These are phyloP conservation scores for Coemansia sp. DNA, from an alignment of 192 early-diverging fungal genomes.

Conservation along the genomic window DNA sequence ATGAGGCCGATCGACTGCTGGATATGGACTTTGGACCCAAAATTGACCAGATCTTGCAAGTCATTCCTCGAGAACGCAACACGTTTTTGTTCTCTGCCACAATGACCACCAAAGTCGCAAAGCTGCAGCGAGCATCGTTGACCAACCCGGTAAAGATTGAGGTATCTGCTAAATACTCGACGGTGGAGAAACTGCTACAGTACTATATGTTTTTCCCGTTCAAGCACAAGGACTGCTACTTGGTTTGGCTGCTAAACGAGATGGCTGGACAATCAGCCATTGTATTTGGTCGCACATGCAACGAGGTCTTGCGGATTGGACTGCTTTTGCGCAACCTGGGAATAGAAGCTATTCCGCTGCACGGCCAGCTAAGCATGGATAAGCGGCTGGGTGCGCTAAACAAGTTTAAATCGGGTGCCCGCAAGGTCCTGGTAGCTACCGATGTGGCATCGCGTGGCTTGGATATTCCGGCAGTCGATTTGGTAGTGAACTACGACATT, in stretches of 20 bases:
- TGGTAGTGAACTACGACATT: constrained; percentile 96
- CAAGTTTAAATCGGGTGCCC: constrained; percentile 89
- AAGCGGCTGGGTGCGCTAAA: constrained; percentile 89
- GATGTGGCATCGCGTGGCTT: constrained; percentile 91
- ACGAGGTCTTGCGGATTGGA: constrained; percentile 79
- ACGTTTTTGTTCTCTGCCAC: constrained; percentile 96
- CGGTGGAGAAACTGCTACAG: constrained; percentile 88
- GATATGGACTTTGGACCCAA: constrained; percentile 97
- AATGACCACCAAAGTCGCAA: constrained; percentile 98
- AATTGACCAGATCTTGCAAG: constrained; percentile 91
- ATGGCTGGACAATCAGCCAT: constrained; percentile 88
- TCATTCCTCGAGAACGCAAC: constrained; percentile 87
- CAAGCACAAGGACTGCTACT: constrained; percentile 92
- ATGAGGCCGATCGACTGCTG: constrained; percentile 89
- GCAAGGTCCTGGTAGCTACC: constrained; percentile 90
- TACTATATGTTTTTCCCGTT: constrained; percentile 97
- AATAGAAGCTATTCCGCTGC: constrained; percentile 90
- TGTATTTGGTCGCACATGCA: constrained; percentile 89
- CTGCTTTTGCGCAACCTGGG: constrained; percentile 88
- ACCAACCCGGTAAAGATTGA: constrained; percentile 91
- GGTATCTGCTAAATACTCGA: constrained; percentile 96
- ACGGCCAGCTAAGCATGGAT: constrained; percentile 89
- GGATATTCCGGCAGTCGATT: constrained; percentile 94
- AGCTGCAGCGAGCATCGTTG: constrained; percentile 89
- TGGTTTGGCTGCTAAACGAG: constrained; percentile 92